Evolutionary conservation across 495 filamentous ascomycete genomes (phyloP).

Genomic region (Xylaria bambusicola): DNA sequence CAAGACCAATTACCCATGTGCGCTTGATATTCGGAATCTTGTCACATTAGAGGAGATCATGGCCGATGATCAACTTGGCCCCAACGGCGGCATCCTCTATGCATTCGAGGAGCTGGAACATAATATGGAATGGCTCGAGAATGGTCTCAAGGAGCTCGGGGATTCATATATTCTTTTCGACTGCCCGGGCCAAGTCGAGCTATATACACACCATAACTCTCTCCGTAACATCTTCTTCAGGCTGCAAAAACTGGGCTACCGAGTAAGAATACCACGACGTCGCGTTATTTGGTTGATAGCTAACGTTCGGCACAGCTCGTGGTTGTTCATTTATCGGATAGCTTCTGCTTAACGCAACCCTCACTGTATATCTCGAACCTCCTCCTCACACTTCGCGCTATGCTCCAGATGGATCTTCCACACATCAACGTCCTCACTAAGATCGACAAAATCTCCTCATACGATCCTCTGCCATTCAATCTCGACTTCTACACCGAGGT

Average conservation of each 20-base stretch:
- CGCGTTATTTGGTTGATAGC: not conserved
- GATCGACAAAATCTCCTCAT: constrained; percentile 82
- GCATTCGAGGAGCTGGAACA: constrained; percentile 93
- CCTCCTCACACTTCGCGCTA: constrained; percentile 87
- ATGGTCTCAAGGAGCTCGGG: constrained; percentile 70
- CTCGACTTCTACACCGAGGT: constrained; percentile 97
- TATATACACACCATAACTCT: constrained; percentile 91
- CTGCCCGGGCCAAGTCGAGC: constrained; percentile 94
- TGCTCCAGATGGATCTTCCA: constrained; percentile 96
- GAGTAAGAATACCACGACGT: constrained; percentile 58
- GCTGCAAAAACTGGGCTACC: constrained; percentile 87
- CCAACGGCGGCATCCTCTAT: constrained; percentile 90
- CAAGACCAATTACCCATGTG: constrained; percentile 72
- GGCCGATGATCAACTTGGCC: constrained; percentile 86
- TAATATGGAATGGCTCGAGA: constrained; percentile 87
- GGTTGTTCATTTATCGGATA: constrained; percentile 86
- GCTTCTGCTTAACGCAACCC: constrained; percentile 85
- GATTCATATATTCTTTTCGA: constrained; percentile 96
- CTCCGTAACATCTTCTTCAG: constrained; percentile 87
- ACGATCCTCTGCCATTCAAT: constrained; percentile 84
- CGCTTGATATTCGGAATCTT: constrained; percentile 86
- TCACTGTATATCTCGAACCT: constrained; percentile 93
- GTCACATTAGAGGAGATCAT: constrained; percentile 93
- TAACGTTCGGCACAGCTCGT: constrained; percentile 65
- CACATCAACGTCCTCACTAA: constrained; percentile 90